Conservation (phyloP, 352 stramenopile species). For the Globisporangium nunn region DNA sequence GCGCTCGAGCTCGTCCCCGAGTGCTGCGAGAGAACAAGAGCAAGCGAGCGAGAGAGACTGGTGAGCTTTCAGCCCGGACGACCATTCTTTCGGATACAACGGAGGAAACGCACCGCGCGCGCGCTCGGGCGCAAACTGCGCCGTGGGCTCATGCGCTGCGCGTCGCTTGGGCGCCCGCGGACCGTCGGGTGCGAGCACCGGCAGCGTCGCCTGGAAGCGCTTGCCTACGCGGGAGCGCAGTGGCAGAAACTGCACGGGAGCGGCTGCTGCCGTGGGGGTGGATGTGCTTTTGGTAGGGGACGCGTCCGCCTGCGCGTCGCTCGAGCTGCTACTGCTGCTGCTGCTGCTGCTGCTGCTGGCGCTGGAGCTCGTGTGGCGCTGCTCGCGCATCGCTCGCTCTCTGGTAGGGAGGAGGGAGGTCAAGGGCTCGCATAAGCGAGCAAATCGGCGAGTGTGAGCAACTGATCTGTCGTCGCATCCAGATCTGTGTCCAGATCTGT, state of each 20-base stretch:
- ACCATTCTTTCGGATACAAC: background rate
- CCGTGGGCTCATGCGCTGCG: conserved; percentile 22
- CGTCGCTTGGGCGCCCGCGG: conserved; percentile 22
- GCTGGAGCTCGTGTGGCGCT: conserved; percentile 10
- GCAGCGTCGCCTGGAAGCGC: conserved; percentile 71
- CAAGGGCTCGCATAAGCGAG: background rate
- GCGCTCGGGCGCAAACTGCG: conserved; percentile 40
- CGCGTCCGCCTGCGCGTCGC: background rate
- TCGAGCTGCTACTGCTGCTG: conserved; percentile 8
- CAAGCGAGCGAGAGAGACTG: background rate
- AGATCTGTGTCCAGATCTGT: no score
- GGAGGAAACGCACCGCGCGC: conserved; percentile 31
- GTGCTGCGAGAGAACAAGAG: conserved; percentile 15
- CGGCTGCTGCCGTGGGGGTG: background rate
- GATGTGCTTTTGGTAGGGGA: background rate
- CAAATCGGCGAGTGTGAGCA: no score
- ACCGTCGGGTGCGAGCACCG: conserved; percentile 23
- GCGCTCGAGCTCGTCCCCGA: conserved; percentile 63
- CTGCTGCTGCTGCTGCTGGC: conserved; percentile 5
- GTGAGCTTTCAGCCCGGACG: background rate
- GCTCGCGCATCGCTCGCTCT: conserved; percentile 9
- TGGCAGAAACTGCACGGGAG: conserved; percentile 42
- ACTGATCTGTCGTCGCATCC: no score
- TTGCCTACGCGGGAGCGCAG: conserved; percentile 75
- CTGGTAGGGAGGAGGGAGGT: background rate